A percentile compares a stretch with the other conserved stretches of the same genome.
phyloP scores from a whole-genome alignment of 805 yeast genomes.

The Sungouiozyma intestinalis region DNA sequence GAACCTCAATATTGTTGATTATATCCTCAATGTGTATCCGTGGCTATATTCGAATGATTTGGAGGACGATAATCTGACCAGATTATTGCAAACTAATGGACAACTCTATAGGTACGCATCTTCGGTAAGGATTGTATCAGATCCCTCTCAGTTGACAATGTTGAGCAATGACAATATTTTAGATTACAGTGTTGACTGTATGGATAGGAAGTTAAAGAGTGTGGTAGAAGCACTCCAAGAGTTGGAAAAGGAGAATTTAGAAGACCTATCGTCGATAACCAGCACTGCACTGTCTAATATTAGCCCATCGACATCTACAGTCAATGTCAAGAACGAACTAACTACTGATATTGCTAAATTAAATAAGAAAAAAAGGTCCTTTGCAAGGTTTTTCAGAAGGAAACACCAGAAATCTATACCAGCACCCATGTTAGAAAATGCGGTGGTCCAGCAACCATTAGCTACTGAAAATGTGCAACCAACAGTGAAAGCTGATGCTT shows the following conservation, averaged over 20 bases:
- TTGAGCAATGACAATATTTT: conserved; percentile 9
- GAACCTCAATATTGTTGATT: conserved; percentile 22
- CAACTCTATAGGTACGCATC: conserved; percentile 1
- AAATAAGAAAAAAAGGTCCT: conserved; percentile 15
- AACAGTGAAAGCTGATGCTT: not conserved
- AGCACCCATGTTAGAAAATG: conserved; percentile 1
- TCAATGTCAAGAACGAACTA: not conserved
- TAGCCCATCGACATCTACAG: not conserved
- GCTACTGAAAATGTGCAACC: conserved; percentile 3
- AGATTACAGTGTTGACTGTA: conserved; percentile 14
- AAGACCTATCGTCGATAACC: not conserved
- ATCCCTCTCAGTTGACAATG: conserved; percentile 5
- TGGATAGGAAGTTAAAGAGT: conserved; percentile 9
- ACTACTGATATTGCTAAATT: not conserved
- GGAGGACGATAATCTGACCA: not conserved
- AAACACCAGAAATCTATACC: conserved; percentile 9
- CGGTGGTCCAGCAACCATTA: conserved; percentile 1
- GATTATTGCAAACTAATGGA: not conserved
- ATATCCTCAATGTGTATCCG: conserved; percentile 16
- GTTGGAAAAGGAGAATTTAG: not conserved
- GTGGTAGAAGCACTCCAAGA: not conserved
- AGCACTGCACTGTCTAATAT: not conserved
- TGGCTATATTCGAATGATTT: conserved; percentile 8
- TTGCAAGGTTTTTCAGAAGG: conserved; percentile 22
- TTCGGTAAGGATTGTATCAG: conserved; percentile 7